Evolutionary conservation across 1,139 yeast species (phyloP).

Genomic region (Debaryomyces psychrophilus): DNA sequence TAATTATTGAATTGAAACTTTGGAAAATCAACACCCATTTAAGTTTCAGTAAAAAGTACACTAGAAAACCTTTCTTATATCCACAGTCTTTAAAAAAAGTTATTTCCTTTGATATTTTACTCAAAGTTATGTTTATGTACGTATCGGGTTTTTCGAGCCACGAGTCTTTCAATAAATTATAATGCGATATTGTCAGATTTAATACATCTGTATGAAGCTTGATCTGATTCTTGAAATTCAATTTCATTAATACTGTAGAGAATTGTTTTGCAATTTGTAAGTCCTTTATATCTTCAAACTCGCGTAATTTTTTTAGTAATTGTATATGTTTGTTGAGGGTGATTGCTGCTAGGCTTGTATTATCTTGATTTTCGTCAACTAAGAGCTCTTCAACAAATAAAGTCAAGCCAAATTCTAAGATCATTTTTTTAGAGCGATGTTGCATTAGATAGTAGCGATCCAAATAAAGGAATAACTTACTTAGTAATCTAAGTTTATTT

Average conservation of each 20-base stretch:
- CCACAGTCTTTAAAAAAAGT: constrained; percentile 30
- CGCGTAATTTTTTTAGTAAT: constrained; percentile 16
- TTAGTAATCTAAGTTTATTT: constrained; percentile 25
- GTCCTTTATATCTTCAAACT: constrained; percentile 10
- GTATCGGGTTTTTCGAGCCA: constrained; percentile 24
- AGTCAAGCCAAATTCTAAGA: constrained; percentile 29
- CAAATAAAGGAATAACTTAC: constrained; percentile 38
- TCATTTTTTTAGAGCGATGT: constrained; percentile 33
- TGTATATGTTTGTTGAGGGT: constrained; percentile 14
- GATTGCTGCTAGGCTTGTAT: constrained; percentile 14
- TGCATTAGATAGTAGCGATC: constrained; percentile 39
- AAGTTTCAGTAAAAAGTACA: constrained; percentile 25
- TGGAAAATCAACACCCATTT: constrained; percentile 37
- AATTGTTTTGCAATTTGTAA: constrained; percentile 18
- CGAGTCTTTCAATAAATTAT: constrained; percentile 18
- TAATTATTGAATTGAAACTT: constrained; percentile 27
- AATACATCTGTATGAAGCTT: constrained; percentile 23
- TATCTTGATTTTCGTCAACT: constrained; percentile 12
- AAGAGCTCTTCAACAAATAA: constrained; percentile 25
- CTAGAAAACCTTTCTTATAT: constrained; percentile 23
- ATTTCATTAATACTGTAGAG: constrained; percentile 24
- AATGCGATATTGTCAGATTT: constrained; percentile 22
- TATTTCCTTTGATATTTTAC: constrained; percentile 22
- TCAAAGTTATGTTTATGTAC: constrained; percentile 24
- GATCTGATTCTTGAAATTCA: constrained; percentile 24